A percentile compares a stretch with the other conserved stretches of the same genome.
phyloP scores from a whole-genome alignment of 106 monocot genomes.

The Dendrobium huoshanense region DNA sequence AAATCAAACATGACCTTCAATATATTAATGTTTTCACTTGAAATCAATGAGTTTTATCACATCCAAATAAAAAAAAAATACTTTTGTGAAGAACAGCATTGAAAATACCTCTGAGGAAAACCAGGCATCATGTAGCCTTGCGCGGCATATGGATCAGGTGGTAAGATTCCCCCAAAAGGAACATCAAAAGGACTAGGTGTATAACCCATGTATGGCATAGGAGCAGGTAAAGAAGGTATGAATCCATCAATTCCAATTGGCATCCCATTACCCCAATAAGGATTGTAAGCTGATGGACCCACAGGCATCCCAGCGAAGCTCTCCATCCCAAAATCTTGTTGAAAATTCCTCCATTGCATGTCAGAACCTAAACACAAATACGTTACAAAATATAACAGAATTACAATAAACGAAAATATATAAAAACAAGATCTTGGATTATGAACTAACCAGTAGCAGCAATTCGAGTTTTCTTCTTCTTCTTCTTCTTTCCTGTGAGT shows the following conservation, averaged over 20 bases:
- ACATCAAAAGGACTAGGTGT: conserved; percentile 64
- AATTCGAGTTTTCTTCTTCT: conserved; percentile 64
- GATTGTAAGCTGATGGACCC: conserved; percentile 47
- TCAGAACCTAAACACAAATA: conserved; percentile 31
- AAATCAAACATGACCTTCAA: not conserved
- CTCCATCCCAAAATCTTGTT: conserved; percentile 53
- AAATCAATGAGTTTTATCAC: too few relatives aligned
- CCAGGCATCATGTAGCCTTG: conserved; percentile 73
- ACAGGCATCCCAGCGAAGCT: conserved; percentile 67
- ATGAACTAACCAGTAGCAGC: conserved; percentile 49
- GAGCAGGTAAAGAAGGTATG: conserved; percentile 48
- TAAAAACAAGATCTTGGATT: not conserved
- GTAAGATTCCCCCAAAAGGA: conserved; percentile 61
- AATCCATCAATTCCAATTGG: conserved; percentile 66
- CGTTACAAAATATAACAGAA: not conserved
- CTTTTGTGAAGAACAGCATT: too few relatives aligned
- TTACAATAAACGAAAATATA: not conserved
- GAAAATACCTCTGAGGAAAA: conserved; percentile 58
- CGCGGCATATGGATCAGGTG: conserved; percentile 76
- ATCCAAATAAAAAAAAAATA: too few relatives aligned
- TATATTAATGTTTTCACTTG: too few relatives aligned
- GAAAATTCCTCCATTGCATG: conserved; percentile 66
- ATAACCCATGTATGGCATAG: conserved; percentile 80
- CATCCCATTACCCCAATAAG: conserved; percentile 56
- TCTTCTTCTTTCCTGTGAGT: conserved; percentile 81